These are phyloP conservation scores for Phytopythium litorale DNA, from an alignment of 352 stramenopile species.

Conservation along the genomic window DNA sequence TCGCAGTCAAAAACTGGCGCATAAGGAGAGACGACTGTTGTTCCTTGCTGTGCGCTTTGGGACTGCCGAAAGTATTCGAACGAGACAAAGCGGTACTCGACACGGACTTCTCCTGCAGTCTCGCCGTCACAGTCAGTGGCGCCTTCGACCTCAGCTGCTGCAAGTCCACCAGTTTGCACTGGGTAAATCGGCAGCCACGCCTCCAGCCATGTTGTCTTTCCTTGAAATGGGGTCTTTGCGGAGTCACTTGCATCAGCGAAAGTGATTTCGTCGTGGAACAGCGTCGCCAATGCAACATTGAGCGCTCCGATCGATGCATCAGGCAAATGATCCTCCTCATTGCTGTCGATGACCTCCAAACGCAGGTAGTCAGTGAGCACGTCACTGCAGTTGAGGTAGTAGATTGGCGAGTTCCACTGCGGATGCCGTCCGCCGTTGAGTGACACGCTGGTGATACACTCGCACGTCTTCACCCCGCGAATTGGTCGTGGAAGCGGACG, in stretches of 20 bases:
- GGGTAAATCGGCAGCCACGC: slow-evolving; percentile 41
- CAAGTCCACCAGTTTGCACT: not conserved
- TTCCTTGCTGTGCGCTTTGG: slow-evolving; percentile 7
- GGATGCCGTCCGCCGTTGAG: slow-evolving; percentile 48
- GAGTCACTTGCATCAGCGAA: not conserved
- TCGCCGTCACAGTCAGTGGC: slow-evolving; percentile 5
- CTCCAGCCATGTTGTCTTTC: slow-evolving; percentile 37
- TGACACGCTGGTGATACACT: slow-evolving; percentile 39
- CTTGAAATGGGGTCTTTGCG: not conserved
- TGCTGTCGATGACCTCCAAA: slow-evolving; percentile 46
- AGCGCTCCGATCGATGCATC: slow-evolving; percentile 37
- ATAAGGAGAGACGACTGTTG: slow-evolving; percentile 4
- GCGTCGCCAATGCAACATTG: slow-evolving; percentile 21
- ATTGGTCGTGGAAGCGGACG: slow-evolving; percentile 11
- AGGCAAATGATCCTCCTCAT: slow-evolving; percentile 50
- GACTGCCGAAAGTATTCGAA: slow-evolving; percentile 21
- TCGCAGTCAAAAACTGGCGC: not conserved
- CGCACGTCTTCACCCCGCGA: not conserved
- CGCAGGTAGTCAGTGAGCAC: slow-evolving; percentile 29
- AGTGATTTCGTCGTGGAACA: slow-evolving; percentile 20
- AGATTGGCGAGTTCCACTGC: slow-evolving; percentile 43
- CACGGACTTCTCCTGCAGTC: slow-evolving; percentile 28
- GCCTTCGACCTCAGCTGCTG: not conserved
- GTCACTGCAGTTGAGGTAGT: slow-evolving; percentile 23
- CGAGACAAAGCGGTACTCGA: slow-evolving; percentile 50